phyloP scores from a whole-genome alignment of 306 rosid genomes.

The Lithocarpus polystachyus region DNA sequence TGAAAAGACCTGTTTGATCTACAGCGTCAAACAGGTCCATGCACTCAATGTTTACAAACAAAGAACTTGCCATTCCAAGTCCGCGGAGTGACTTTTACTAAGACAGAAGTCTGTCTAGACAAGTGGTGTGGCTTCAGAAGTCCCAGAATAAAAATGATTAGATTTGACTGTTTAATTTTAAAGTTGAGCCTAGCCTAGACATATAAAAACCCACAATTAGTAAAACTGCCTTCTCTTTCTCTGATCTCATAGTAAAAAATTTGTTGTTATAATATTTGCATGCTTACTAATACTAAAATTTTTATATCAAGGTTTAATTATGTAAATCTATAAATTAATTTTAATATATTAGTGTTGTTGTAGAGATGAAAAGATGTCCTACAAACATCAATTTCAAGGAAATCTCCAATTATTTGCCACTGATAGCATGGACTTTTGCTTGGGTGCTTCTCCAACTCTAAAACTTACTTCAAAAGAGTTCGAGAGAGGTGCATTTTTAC shows the following conservation, averaged over 20 bases:
- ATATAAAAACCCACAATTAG: not conserved
- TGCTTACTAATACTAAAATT: conserved; percentile 6
- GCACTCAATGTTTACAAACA: not conserved
- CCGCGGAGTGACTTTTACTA: not conserved
- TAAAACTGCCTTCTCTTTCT: conserved; percentile 38
- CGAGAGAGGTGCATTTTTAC: conserved; percentile 60
- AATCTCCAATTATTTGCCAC: conserved; percentile 58
- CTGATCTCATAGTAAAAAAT: conserved; percentile 14
- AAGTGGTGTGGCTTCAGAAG: not conserved
- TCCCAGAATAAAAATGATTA: conserved; percentile 5
- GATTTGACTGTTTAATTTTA: conserved; percentile 25
- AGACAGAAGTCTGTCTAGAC: not conserved
- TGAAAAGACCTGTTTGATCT: too few relatives aligned
- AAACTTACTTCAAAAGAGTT: conserved; percentile 62
- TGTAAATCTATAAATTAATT: not conserved
- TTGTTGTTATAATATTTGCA: conserved; percentile 1
- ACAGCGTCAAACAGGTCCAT: not conserved
- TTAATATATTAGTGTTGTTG: conserved; percentile 10
- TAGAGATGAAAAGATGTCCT: conserved; percentile 47
- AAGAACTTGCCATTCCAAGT: not conserved
- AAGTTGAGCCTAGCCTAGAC: conserved; percentile 26
- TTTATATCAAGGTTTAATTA: not conserved
- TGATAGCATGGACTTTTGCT: conserved; percentile 45
- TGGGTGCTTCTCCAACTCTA: conserved; percentile 66
- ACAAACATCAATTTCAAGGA: conserved; percentile 49